Conservation (phyloP, 371 early-diverging fungal genomes). For the Umbelopsis sp. region DNA sequence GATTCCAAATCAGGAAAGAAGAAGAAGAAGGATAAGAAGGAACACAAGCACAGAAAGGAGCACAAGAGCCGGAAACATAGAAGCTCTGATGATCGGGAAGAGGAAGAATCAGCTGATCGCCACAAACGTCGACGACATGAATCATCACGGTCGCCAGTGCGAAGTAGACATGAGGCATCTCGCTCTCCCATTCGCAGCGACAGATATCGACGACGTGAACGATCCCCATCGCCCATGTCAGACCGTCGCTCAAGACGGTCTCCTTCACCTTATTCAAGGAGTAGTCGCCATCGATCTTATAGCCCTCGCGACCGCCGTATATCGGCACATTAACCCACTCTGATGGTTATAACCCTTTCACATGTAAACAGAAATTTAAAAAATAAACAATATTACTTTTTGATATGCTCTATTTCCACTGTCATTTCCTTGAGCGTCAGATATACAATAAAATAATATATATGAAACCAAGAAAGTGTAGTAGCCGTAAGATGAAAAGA, state of each 20-base stretch:
- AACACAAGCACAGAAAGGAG: constrained; percentile 51
- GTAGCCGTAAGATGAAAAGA: constrained; percentile 4
- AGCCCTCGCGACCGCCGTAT: constrained; percentile 13
- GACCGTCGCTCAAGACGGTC: neutral
- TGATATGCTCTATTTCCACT: constrained; percentile 12
- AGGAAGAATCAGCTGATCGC: neutral
- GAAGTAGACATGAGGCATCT: neutral
- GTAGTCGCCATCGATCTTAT: neutral
- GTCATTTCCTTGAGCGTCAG: neutral
- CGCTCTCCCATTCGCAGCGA: constrained; percentile 6
- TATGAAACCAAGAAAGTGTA: neutral
- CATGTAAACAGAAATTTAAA: neutral
- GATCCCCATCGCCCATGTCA: neutral
- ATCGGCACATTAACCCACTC: constrained; percentile 4
- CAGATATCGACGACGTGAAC: constrained; percentile 11
- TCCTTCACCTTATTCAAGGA: constrained; percentile 1
- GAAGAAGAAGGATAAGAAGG: constrained; percentile 46
- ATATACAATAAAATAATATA: neutral
- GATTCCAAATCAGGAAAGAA: constrained; percentile 21
- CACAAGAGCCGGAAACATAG: constrained; percentile 22
- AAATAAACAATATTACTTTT: neutral
- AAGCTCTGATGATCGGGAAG: neutral
- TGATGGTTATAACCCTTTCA: neutral
- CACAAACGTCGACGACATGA: constrained; percentile 2
- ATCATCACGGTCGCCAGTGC: constrained; percentile 5